Evolutionary conservation across 2,329 filamentous ascomycete species (phyloP).

Genomic region (Amauroascus verrucosus): DNA sequence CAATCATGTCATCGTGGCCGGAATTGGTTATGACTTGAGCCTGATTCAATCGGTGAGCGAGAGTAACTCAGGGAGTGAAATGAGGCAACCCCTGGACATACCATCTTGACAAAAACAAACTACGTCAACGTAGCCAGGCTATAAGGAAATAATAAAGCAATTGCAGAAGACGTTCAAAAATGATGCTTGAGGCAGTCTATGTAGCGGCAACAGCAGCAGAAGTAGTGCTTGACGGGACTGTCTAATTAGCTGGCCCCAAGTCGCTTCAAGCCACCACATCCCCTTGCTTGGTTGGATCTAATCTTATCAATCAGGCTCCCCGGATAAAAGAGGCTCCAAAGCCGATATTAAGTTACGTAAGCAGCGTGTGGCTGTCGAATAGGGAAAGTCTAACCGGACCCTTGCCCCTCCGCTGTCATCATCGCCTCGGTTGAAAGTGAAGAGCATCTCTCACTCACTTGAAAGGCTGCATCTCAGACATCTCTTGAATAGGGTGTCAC

Average conservation of each 20-base stretch:
- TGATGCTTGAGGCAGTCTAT: no score
- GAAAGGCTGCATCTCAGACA: neutral
- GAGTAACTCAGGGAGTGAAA: neutral
- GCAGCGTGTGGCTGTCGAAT: neutral
- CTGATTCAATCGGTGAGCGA: conserved; percentile 30
- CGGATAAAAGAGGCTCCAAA: neutral
- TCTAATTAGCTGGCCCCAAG: conserved; percentile 8
- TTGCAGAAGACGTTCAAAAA: neutral
- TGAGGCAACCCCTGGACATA: neutral
- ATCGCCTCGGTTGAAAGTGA: conserved; percentile 2
- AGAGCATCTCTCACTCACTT: neutral
- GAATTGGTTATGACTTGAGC: conserved; percentile 74
- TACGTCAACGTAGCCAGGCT: neutral
- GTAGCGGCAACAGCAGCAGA: no score
- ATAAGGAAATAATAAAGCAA: neutral
- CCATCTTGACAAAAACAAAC: conserved; percentile 6
- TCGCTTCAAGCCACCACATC: conserved; percentile 6
- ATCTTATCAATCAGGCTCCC: conserved; percentile 8
- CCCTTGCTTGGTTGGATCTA: conserved; percentile 1
- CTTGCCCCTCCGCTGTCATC: conserved; percentile 3
- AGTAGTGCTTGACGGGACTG: no score
- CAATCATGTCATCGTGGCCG: conserved; percentile 99
- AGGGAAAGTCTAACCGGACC: neutral
- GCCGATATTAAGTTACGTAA: neutral
- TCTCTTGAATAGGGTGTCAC: neutral